Percentiles rank a stretch among this genome's conserved stretches.
These are phyloP conservation scores for Exophiala sp. DNA, from an alignment of 2,329 filamentous ascomycete species.

Conservation along the genomic window DNA sequence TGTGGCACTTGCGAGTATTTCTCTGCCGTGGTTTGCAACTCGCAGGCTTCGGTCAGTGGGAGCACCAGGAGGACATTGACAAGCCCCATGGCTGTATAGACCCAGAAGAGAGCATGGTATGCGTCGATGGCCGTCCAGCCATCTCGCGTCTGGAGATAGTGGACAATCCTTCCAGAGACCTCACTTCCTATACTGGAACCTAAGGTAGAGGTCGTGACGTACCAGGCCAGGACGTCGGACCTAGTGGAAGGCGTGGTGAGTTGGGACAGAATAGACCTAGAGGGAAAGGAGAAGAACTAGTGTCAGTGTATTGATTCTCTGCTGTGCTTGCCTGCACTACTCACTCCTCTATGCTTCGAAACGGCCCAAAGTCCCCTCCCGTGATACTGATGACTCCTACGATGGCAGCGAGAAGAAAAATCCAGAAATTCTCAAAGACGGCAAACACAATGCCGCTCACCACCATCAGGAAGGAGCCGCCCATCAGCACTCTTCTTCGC, in stretches of 20 bases:
- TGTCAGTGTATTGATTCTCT: constrained; percentile 6
- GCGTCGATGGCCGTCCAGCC: constrained; percentile 48
- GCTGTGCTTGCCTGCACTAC: no score
- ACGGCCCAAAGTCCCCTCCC: constrained; percentile 60
- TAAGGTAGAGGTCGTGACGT: constrained; percentile 50
- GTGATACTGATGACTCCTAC: constrained; percentile 58
- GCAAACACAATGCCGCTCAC: constrained; percentile 54
- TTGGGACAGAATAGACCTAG: constrained; percentile 37
- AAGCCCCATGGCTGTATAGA: constrained; percentile 53
- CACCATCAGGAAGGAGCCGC: constrained; percentile 53
- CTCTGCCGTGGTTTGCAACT: constrained; percentile 37
- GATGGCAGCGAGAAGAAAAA: constrained; percentile 53
- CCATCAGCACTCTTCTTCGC: constrained; percentile 48
- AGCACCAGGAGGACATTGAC: constrained; percentile 46
- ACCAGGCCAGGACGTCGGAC: constrained; percentile 29
- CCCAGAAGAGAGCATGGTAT: constrained; percentile 54
- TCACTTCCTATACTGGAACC: constrained; percentile 52
- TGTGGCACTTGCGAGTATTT: constrained; percentile 24
- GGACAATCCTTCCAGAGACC: constrained; percentile 48
- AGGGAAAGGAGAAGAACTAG: background rate
- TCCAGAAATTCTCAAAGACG: constrained; percentile 50
- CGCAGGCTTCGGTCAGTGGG: constrained; percentile 48
- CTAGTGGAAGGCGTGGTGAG: constrained; percentile 26
- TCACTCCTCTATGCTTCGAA: constrained; percentile 56
- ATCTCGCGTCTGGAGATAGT: constrained; percentile 40